These are phyloP conservation scores for Seiridium unicorne DNA, from an alignment of 2,329 filamentous ascomycete species.

Conservation along the genomic window DNA sequence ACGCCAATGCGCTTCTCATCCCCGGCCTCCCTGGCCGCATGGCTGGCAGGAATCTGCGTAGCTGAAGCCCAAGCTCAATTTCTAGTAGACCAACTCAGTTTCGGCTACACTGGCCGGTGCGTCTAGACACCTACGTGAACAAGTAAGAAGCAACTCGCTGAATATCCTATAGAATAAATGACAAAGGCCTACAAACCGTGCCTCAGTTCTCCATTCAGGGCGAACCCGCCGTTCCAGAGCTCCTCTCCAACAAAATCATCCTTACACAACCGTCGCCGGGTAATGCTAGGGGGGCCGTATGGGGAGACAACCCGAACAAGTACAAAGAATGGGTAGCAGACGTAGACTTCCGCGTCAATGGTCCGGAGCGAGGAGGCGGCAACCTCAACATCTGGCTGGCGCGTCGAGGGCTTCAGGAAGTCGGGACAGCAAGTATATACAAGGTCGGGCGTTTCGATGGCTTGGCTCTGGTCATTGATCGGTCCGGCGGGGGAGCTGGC, in stretches of 20 bases:
- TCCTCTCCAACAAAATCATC: slow-evolving; percentile 87
- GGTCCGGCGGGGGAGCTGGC: slow-evolving; percentile 73
- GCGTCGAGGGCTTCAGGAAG: slow-evolving; percentile 60
- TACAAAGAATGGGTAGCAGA: slow-evolving; percentile 76
- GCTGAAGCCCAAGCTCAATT: slow-evolving; percentile 60
- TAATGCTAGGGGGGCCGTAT: slow-evolving; percentile 79
- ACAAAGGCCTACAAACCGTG: slow-evolving; percentile 50
- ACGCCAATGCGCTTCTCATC: slow-evolving; percentile 41
- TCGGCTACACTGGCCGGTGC: slow-evolving; percentile 68
- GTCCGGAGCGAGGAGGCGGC: slow-evolving; percentile 80
- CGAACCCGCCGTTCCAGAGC: slow-evolving; percentile 53
- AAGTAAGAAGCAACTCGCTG: neutral
- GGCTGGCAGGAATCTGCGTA: slow-evolving; percentile 38
- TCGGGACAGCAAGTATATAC: slow-evolving; percentile 78
- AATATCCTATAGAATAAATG: slow-evolving; percentile 50
- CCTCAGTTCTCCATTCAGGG: slow-evolving; percentile 56
- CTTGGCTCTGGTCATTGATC: slow-evolving; percentile 82
- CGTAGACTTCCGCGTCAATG: slow-evolving; percentile 83
- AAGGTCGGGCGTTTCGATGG: slow-evolving; percentile 84
- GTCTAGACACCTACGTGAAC: slow-evolving; percentile 7
- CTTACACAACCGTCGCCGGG: slow-evolving; percentile 87
- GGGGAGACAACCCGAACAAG: slow-evolving; percentile 65
- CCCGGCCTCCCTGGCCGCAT: slow-evolving; percentile 35
- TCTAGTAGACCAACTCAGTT: slow-evolving; percentile 72
- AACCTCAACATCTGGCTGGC: slow-evolving; percentile 94